Conservation (phyloP, 495 filamentous ascomycete species). For the Penicillium psychrofluorescens region DNA sequence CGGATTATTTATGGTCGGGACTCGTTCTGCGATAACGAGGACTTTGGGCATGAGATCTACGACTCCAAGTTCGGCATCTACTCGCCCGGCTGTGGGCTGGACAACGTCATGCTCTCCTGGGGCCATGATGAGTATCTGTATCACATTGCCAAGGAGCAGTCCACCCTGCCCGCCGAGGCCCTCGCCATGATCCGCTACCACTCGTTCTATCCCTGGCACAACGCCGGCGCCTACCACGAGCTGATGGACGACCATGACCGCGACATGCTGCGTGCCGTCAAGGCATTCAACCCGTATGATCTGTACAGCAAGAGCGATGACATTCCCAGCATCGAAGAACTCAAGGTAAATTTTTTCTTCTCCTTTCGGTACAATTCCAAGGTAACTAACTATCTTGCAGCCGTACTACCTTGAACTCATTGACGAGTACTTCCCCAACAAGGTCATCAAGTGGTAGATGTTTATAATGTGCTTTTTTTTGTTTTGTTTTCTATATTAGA, state of each 20-base stretch:
- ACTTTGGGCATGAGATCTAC: slow-evolving; percentile 58
- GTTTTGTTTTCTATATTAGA: slow-evolving; percentile 1
- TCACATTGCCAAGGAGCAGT: slow-evolving; percentile 73
- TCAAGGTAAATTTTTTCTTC: slow-evolving; percentile 46
- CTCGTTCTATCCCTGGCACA: slow-evolving; percentile 87
- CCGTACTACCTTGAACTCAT: slow-evolving; percentile 81
- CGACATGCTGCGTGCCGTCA: slow-evolving; percentile 69
- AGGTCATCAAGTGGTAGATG: slow-evolving; percentile 66
- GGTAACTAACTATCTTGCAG: slow-evolving; percentile 20
- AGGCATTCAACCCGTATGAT: slow-evolving; percentile 87
- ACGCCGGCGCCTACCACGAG: slow-evolving; percentile 64
- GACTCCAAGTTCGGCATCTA: slow-evolving; percentile 73
- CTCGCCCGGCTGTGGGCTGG: slow-evolving; percentile 63
- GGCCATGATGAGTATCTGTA: slow-evolving; percentile 92
- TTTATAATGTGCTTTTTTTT: background rate
- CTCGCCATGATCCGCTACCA: slow-evolving; percentile 89
- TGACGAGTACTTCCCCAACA: slow-evolving; percentile 75
- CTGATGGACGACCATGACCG: slow-evolving; percentile 78
- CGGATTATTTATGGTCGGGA: slow-evolving; percentile 68
- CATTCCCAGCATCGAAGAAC: slow-evolving; percentile 61
- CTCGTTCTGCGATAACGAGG: slow-evolving; percentile 66
- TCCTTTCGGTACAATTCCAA: no score
- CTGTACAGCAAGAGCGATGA: slow-evolving; percentile 88
- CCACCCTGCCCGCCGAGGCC: slow-evolving; percentile 66
- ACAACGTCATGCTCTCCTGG: slow-evolving; percentile 84